These are phyloP conservation scores for Camptophora hylomeconis DNA, from an alignment of 2,329 filamentous ascomycete genomes.

Conservation along the genomic window DNA sequence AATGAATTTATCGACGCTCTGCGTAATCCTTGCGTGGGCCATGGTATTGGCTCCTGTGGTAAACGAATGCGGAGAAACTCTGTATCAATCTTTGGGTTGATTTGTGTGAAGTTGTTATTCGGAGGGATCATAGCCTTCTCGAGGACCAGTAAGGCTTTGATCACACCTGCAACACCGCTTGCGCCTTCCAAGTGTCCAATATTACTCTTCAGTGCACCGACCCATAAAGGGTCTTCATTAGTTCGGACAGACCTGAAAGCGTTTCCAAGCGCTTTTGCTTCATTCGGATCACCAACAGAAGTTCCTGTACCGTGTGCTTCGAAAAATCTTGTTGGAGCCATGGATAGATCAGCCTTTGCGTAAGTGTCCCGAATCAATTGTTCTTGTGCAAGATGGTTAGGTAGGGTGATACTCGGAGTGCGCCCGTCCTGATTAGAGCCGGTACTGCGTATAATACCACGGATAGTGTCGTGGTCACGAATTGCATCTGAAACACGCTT, in stretches of 20 bases:
- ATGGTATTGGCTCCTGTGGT: conserved; percentile 10
- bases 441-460: conserved; percentile 9
- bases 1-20: conserved; percentile 23
- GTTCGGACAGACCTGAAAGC: background rate
- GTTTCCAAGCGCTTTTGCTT: conserved; percentile 8
- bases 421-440: conserved; percentile 9
- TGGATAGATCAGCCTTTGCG: conserved; percentile 15
- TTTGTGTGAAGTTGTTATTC: conserved; percentile 14
- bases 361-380: conserved; percentile 23
- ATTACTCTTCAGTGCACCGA: conserved; percentile 20
- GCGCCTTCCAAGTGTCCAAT: conserved; percentile 22
- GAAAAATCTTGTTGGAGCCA: conserved; percentile 16
- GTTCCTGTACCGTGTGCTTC: conserved; percentile 25
- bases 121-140: conserved; percentile 19
- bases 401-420: conserved; percentile 27
- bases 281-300: conserved; percentile 22
- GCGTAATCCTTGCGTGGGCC: conserved; percentile 10
- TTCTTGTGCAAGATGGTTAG: conserved; percentile 24
- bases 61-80: too few species aligned
- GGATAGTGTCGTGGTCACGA: conserved; percentile 7
- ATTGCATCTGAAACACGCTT: conserved; percentile 9
- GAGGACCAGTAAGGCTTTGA: conserved; percentile 20
- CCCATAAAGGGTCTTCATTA: background rate
- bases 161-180: conserved; percentile 18
- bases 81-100: conserved; percentile 9